These are phyloP conservation scores for Starmerella geochares DNA, from an alignment of 805 yeast species.

Conservation along the genomic window DNA sequence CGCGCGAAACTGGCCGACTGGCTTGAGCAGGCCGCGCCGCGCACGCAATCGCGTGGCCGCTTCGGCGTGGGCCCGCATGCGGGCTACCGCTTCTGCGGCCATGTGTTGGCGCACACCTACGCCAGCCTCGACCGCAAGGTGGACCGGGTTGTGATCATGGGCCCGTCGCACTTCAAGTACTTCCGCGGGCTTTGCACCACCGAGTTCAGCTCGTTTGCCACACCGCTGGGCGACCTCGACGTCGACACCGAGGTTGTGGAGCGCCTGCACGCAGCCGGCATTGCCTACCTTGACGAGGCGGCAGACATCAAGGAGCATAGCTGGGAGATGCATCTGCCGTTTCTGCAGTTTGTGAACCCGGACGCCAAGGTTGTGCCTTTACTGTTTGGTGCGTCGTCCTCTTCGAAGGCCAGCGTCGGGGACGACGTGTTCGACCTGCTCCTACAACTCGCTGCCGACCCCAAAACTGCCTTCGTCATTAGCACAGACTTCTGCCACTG, in stretches of 20 bases:
- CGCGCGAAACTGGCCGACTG: slow-evolving; percentile 42
- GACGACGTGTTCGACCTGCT: slow-evolving; percentile 40
- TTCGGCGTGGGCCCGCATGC: slow-evolving; percentile 73
- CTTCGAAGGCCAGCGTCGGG: slow-evolving; percentile 32
- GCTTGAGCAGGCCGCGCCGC: slow-evolving; percentile 29
- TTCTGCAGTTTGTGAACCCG: slow-evolving; percentile 37
- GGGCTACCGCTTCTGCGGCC: slow-evolving; percentile 77
- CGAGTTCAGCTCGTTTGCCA: slow-evolving; percentile 48
- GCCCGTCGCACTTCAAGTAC: slow-evolving; percentile 89
- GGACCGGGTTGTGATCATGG: slow-evolving; percentile 65
- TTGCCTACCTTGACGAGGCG: slow-evolving; percentile 30
- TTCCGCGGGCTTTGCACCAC: slow-evolving; percentile 53
- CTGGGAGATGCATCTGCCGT: slow-evolving; percentile 90
- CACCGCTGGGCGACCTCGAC: slow-evolving; percentile 70
- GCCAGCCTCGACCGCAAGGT: slow-evolving; percentile 51
- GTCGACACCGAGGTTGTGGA: slow-evolving; percentile 45
- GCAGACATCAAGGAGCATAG: slow-evolving; percentile 82
- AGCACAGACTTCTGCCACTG: slow-evolving; percentile 95
- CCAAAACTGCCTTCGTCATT: slow-evolving; percentile 57
- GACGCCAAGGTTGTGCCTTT: slow-evolving; percentile 57
- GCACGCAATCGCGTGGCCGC: neutral
- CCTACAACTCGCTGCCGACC: slow-evolving; percentile 44
- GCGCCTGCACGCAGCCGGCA: slow-evolving; percentile 3
- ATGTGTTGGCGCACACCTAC: slow-evolving; percentile 66
- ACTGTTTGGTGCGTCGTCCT: slow-evolving; percentile 56